These are phyloP conservation scores for Albophoma yamanashiensis DNA, from an alignment of 2,329 filamentous ascomycete genomes.

Conservation along the genomic window DNA sequence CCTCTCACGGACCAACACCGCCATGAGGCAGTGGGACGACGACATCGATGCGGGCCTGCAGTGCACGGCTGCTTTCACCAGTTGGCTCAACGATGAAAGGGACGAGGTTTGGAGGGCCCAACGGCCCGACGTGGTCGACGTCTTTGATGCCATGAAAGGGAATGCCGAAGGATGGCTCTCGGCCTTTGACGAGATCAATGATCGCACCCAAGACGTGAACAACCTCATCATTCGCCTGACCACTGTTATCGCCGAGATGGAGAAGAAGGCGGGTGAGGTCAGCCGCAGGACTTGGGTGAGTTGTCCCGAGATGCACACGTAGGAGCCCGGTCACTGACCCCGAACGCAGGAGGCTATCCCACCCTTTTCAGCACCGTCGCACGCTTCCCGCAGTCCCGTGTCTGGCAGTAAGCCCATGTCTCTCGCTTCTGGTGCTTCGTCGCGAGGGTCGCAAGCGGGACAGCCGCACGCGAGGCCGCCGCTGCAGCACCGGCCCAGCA, in stretches of 20 bases:
- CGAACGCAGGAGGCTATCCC: constrained; percentile 9
- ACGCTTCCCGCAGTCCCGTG: neutral
- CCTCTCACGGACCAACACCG: constrained; percentile 63
- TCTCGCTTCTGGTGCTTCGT: constrained; percentile 3
- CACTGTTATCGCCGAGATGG: constrained; percentile 74
- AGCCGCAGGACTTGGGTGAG: constrained; percentile 68
- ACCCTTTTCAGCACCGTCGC: constrained; percentile 8
- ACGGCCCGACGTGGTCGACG: constrained; percentile 53
- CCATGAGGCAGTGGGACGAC: constrained; percentile 66
- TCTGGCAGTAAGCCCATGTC: neutral
- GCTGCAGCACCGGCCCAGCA: constrained; percentile 4
- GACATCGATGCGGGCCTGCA: constrained; percentile 72
- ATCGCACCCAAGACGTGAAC: constrained; percentile 60
- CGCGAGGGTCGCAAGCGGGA: neutral
- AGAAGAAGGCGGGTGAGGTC: constrained; percentile 72
- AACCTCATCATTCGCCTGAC: constrained; percentile 61
- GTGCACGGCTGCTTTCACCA: constrained; percentile 64
- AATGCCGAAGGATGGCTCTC: constrained; percentile 87
- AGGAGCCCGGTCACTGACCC: neutral
- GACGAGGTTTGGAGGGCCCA: constrained; percentile 50
- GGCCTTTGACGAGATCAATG: constrained; percentile 66
- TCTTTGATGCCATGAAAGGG: constrained; percentile 82
- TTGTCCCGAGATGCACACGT: constrained; percentile 1
- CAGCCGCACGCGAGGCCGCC: neutral
- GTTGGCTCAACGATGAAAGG: constrained; percentile 60